Conservation (phyloP, 441 rosid genomes). For the Cnidoscolus chayamansa region DNA sequence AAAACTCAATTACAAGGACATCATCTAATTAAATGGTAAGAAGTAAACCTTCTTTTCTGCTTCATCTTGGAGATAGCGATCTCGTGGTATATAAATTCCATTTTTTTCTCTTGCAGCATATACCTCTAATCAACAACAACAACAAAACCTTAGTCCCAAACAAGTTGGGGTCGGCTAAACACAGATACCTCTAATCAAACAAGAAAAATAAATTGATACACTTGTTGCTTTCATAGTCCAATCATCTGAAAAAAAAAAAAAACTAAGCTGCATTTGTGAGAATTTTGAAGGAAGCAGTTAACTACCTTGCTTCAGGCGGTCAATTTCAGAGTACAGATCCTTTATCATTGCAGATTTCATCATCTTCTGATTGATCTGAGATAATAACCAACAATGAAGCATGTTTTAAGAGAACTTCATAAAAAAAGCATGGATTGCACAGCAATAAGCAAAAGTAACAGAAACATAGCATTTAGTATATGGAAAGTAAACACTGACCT, state of each 20-base stretch:
- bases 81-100: slow-evolving; percentile 92
- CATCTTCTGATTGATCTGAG: slow-evolving; percentile 98
- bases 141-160: too few relatives aligned
- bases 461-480: neutral
- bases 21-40: slow-evolving; percentile 12
- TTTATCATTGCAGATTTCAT: slow-evolving; percentile 96
- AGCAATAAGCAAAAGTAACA: slow-evolving; percentile 13
- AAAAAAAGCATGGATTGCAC: neutral
- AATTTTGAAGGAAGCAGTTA: slow-evolving; percentile 21
- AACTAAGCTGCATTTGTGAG: neutral
- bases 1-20: slow-evolving; percentile 7
- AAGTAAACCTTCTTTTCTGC: slow-evolving; percentile 85
- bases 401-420: slow-evolving; percentile 19
- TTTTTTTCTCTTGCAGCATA: slow-evolving; percentile 98
- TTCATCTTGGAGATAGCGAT: slow-evolving; percentile 89
- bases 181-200: slow-evolving; percentile 73
- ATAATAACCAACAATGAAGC: slow-evolving; percentile 18
- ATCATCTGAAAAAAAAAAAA: neutral
- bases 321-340: slow-evolving; percentile 88
- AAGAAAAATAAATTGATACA: slow-evolving; percentile 18
- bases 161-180: too few relatives aligned
- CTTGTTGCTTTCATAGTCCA: slow-evolving; percentile 4
- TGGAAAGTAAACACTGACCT: slow-evolving; percentile 43
- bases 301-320: slow-evolving; percentile 86
- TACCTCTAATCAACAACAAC: slow-evolving; percentile 77